phyloP scores from a whole-genome alignment of 768 basidiomycete genomes.

The Boletus rubescentipes region DNA sequence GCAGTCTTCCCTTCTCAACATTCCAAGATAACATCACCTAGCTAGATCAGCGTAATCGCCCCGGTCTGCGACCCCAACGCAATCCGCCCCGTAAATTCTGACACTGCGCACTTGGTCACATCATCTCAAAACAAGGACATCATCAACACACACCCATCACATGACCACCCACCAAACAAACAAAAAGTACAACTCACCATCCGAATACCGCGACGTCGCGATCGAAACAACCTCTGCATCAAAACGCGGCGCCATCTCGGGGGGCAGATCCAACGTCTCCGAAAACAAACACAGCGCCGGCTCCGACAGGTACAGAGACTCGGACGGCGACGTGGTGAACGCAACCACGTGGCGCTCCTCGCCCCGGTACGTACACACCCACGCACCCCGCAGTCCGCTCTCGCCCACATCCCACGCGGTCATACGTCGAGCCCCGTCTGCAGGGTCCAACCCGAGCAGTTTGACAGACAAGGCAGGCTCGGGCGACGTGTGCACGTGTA shows the following conservation, averaged over 20 bases:
- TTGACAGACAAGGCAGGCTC: neutral
- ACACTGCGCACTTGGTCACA: slow-evolving; percentile 39
- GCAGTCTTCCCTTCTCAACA: no score
- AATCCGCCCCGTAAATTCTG: slow-evolving; percentile 45
- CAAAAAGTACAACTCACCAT: neutral
- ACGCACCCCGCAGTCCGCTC: neutral
- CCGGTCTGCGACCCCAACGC: slow-evolving; percentile 42
- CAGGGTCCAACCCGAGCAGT: neutral
- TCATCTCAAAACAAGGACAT: neutral
- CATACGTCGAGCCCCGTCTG: neutral
- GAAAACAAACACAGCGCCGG: no score
- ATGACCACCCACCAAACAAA: no score
- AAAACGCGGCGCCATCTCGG: neutral
- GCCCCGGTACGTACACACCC: neutral
- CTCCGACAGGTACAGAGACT: no score
- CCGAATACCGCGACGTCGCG: neutral
- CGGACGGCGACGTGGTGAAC: neutral
- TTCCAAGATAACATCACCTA: no score
- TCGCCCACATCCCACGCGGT: neutral
- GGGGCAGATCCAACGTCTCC: neutral
- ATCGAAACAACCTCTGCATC: neutral
- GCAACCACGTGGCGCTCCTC: neutral
- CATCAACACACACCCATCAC: neutral
- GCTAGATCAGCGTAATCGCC: slow-evolving; percentile 3
- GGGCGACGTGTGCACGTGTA: slow-evolving; percentile 14